A percentile compares a stretch with the other conserved stretches of the same genome.
These are phyloP conservation scores for Phytophthora citrophthora DNA, from an alignment of 352 stramenopile species.

Conservation along the genomic window DNA sequence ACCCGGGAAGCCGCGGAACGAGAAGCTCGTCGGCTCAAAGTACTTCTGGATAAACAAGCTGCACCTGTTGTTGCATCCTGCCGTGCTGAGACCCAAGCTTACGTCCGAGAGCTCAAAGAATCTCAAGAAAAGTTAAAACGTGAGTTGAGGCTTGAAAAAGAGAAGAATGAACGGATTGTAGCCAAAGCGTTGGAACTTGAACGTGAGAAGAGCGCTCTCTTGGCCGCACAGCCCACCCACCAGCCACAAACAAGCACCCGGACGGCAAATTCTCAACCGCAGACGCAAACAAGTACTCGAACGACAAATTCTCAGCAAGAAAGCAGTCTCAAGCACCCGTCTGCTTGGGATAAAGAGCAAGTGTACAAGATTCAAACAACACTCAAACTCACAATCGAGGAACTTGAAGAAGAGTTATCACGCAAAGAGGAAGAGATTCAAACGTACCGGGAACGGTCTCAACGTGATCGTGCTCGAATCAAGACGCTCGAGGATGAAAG, in stretches of 20 bases:
- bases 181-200: slow-evolving; percentile 74
- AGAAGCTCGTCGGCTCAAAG: slow-evolving; percentile 72
- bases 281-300: slow-evolving; percentile 7
- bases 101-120: slow-evolving; percentile 71
- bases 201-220: slow-evolving; percentile 66
- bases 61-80: slow-evolving; percentile 60
- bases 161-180: slow-evolving; percentile 78
- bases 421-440: slow-evolving; percentile 67
- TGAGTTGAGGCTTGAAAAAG: slow-evolving; percentile 74
- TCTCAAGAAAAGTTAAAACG: slow-evolving; percentile 59
- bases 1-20: slow-evolving; percentile 76
- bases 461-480: slow-evolving; percentile 57
- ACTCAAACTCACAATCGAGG: slow-evolving; percentile 72
- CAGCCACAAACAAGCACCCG: slow-evolving; percentile 12
- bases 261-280: slow-evolving; percentile 9
- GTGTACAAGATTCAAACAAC: slow-evolving; percentile 74
- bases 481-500: slow-evolving; percentile 68
- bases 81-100: slow-evolving; percentile 65
- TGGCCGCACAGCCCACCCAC: slow-evolving; percentile 25
- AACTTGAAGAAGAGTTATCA: slow-evolving; percentile 80
- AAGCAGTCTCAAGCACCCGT: slow-evolving; percentile 19
- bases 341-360: slow-evolving; percentile 78
- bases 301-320: slow-evolving; percentile 12
- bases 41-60: slow-evolving; percentile 63
- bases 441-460: slow-evolving; percentile 52